phyloP scores from a whole-genome alignment of 2,329 filamentous ascomycete species.

The Epichloe brachyelytri region DNA sequence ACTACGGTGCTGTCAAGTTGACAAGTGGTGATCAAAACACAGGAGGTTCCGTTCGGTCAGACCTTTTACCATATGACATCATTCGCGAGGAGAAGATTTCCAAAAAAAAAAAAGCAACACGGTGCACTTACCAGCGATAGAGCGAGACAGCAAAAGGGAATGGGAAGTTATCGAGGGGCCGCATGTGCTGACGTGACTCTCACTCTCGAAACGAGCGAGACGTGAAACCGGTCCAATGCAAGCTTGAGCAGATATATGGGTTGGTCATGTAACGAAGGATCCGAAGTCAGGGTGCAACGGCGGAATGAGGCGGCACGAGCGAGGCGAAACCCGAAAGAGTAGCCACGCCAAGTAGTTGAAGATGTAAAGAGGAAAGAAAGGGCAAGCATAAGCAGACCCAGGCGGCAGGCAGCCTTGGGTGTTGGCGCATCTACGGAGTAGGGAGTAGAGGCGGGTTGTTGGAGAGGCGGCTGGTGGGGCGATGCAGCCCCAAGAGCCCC shows the following conservation, averaged over 20 bases:
- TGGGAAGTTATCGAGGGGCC: not conserved
- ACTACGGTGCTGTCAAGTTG: not conserved
- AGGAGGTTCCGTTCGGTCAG: slow-evolving; percentile 37
- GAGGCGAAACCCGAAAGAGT: not conserved
- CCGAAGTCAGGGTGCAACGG: not conserved
- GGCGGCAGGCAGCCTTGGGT: no score
- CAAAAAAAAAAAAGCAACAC: not conserved
- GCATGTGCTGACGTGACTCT: not conserved
- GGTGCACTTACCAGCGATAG: not conserved
- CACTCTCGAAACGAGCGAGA: not conserved
- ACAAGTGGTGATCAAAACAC: slow-evolving; percentile 25
- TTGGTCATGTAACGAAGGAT: not conserved
- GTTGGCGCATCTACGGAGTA: no score
- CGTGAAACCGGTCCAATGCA: not conserved
- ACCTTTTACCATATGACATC: slow-evolving; percentile 55
- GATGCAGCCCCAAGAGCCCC: not conserved
- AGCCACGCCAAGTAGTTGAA: not conserved
- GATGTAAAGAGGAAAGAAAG: not conserved
- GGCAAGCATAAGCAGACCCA: not conserved
- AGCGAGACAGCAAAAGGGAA: not conserved
- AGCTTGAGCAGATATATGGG: not conserved
- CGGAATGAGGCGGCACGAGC: not conserved
- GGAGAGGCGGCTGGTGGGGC: not conserved
- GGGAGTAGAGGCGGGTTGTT: not conserved
- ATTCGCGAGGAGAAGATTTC: slow-evolving; percentile 18